Base-by-base conservation (phyloP, 1,139 yeast species). In the Taiozyma onychis region DNA sequence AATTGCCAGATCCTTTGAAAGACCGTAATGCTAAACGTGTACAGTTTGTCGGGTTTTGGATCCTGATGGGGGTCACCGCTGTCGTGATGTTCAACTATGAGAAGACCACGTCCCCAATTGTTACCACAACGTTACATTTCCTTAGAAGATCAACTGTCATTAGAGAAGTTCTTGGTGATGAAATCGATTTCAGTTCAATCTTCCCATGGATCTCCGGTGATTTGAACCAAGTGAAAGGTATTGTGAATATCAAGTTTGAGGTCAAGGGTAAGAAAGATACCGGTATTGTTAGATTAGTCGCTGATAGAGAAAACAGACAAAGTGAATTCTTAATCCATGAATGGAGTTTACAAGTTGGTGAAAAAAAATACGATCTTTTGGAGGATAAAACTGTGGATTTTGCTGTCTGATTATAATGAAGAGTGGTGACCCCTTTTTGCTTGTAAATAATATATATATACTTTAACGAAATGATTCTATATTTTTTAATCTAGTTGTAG, bases 131-230 rank as follows among this genome's bases (percentile, higher is more conserved):
- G 3, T 72, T 93, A 65, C 90, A 89, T 67, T 86, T 88, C 54
- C 72, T 93, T 59, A 80, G 98, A 63, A 77, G 97, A 63, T 85
- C 95, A 3, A 74, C 76, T n/a, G 59, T 71, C 45, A 93, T 90
- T n/a, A 73, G 78, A 44, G 78, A 77, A 21, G 65, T 72, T 3
- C 71, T 93, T 45, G 99, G 99, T 16, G 79, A 77, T 46, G 83
- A 86, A 58, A 87, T 93, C 56, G 81, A 82, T 43, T 89, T 85
- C 65, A 75, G 77, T 32, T 75, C 77, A 39, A 67, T 86, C 44
- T 80, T 86, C 73, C 98, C 99, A 4, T 93, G 97, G 97, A 84
- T 93, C 52, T 72, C 78, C 50, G 99, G 99, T 8, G 79, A 82
- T 45, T 73, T 93, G 58, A 89, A 91, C 60, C 88, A 95, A 39